phyloP scores from a whole-genome alignment of 768 basidiomycete species.

The Mycena olivaceomarginata region DNA sequence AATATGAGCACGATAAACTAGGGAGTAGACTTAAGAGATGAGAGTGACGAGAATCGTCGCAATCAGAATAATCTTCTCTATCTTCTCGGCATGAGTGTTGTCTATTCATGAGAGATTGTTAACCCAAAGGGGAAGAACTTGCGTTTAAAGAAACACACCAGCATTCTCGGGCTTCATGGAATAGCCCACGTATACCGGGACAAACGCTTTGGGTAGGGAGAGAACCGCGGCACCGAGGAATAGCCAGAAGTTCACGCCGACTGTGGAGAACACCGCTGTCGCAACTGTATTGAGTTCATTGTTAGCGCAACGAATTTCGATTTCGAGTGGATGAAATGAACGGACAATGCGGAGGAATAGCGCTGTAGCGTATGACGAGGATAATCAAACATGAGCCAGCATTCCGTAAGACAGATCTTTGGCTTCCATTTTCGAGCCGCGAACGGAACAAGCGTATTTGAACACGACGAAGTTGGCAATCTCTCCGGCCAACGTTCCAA shows the following conservation, averaged over 20 bases:
- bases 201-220: slow-evolving; percentile 92
- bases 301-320: neutral
- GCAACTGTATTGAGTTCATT: slow-evolving; percentile 72
- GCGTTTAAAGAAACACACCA: slow-evolving; percentile 55
- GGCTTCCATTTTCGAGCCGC: slow-evolving; percentile 83
- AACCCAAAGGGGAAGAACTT: slow-evolving; percentile 42
- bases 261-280: slow-evolving; percentile 90
- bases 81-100: slow-evolving; percentile 63
- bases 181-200: slow-evolving; percentile 93
- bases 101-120: neutral
- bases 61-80: slow-evolving; percentile 81
- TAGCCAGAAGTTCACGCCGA: slow-evolving; percentile 86
- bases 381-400: slow-evolving; percentile 82
- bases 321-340: slow-evolving; percentile 34
- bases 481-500: slow-evolving; percentile 90
- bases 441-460: slow-evolving; percentile 83
- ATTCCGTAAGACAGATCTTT: slow-evolving; percentile 76
- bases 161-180: slow-evolving; percentile 72
- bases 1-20: slow-evolving; percentile 59
- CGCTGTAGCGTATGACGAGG: slow-evolving; percentile 83
- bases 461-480: slow-evolving; percentile 92
- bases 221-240: slow-evolving; percentile 88
- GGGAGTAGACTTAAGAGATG: slow-evolving; percentile 88
- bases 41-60: slow-evolving; percentile 84
- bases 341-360: slow-evolving; percentile 91